Conservation (phyloP, 768 basidiomycete species). For the Boletus sp. region DNA sequence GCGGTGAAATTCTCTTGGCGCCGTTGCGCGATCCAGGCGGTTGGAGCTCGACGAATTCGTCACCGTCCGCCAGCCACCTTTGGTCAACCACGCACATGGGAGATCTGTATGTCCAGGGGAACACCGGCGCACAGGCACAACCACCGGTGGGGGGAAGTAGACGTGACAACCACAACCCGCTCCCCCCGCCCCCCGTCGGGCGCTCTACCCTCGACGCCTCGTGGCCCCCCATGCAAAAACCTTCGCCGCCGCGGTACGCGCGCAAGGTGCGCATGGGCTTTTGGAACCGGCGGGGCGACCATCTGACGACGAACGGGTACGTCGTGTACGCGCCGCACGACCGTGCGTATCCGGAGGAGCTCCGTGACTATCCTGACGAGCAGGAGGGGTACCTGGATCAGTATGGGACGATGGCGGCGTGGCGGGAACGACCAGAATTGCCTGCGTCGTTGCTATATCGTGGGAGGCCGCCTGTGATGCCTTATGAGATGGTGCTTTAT, state of each 20-base stretch:
- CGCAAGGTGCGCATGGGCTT: conserved; percentile 52
- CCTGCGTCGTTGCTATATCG: conserved; percentile 58
- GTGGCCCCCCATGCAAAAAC: conserved; percentile 26
- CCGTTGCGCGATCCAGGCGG: conserved; percentile 19
- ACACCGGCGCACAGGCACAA: not conserved
- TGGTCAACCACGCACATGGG: conserved; percentile 14
- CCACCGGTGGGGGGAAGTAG: not conserved
- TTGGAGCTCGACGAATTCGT: conserved; percentile 16
- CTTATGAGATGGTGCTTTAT: conserved; percentile 51
- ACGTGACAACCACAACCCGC: conserved; percentile 27
- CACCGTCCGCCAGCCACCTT: conserved; percentile 17
- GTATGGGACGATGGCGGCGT: conserved; percentile 38
- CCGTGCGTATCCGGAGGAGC: conserved; percentile 56
- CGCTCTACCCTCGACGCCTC: conserved; percentile 24
- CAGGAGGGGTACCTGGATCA: conserved; percentile 58
- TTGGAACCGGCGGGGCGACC: conserved; percentile 76
- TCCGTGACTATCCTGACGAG: conserved; percentile 56
- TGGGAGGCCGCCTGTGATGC: conserved; percentile 50
- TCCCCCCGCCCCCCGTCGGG: conserved; percentile 30
- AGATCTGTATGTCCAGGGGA: conserved; percentile 1
- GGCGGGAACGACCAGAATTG: conserved; percentile 50
- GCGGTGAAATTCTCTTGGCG: conserved; percentile 22
- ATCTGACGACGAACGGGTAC: conserved; percentile 52
- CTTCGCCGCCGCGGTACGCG: conserved; percentile 30
- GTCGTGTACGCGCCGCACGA: conserved; percentile 65